phyloP scores from a whole-genome alignment of 1,139 yeast genomes.

The Kodamaea arcana region DNA sequence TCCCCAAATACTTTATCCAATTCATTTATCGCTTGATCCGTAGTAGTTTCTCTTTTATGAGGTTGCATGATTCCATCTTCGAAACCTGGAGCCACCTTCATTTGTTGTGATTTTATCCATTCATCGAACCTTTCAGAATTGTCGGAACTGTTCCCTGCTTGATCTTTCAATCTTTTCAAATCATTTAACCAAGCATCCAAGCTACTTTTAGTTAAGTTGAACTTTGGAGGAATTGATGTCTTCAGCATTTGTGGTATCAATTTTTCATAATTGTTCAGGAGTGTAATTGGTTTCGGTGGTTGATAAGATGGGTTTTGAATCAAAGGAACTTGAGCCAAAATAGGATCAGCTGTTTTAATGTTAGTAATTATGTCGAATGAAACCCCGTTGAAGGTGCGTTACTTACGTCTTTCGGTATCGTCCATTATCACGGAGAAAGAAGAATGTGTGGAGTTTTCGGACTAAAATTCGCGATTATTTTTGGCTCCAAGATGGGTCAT shows the following conservation, averaged over 20 bases:
- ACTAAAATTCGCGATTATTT: no score
- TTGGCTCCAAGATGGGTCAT: no score
- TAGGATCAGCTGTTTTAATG: constrained; percentile 45
- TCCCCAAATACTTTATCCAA: constrained; percentile 29
- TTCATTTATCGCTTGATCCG: constrained; percentile 18
- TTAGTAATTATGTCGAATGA: constrained; percentile 4
- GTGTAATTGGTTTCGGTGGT: constrained; percentile 56
- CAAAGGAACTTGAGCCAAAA: constrained; percentile 54
- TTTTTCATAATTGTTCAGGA: constrained; percentile 49
- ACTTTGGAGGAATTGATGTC: constrained; percentile 39
- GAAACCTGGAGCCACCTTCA: constrained; percentile 43
- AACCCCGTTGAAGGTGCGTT: not conserved
- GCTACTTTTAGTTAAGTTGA: constrained; percentile 26
- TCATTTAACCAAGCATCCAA: constrained; percentile 29
- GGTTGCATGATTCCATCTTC: constrained; percentile 37
- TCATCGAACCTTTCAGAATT: constrained; percentile 18
- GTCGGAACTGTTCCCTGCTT: constrained; percentile 7
- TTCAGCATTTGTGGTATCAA: constrained; percentile 31
- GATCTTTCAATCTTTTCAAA: constrained; percentile 16
- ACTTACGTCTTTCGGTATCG: constrained; percentile 22
- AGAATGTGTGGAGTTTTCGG: not conserved
- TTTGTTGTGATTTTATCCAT: constrained; percentile 35
- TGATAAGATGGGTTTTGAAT: constrained; percentile 51
- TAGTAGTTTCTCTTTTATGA: constrained; percentile 9
- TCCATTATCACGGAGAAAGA: constrained; percentile 12